Evolutionary conservation across 2,329 filamentous ascomycete species (phyloP).

Genomic region (Elsinoe batatas): DNA sequence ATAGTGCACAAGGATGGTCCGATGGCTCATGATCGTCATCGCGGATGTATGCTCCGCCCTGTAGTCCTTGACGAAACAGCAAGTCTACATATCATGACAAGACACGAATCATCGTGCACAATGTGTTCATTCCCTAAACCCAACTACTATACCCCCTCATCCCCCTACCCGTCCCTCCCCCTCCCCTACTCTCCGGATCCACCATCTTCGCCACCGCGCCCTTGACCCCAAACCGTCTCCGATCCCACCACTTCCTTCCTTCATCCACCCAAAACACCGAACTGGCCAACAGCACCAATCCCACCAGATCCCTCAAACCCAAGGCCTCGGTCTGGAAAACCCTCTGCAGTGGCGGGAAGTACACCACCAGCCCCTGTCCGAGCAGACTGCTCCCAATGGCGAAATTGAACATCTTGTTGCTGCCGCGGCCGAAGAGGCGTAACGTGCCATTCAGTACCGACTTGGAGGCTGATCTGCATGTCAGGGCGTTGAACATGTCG

Average conservation of each 20-base stretch:
- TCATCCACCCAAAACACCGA: slow-evolving; percentile 95
- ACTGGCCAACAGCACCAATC: slow-evolving; percentile 67
- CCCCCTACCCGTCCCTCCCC: slow-evolving; percentile 26
- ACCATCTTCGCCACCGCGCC: slow-evolving; percentile 1
- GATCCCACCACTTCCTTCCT: slow-evolving; percentile 62
- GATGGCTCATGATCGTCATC: background rate
- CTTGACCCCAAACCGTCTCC: slow-evolving; percentile 32
- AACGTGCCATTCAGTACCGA: slow-evolving; percentile 75
- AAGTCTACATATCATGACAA: background rate
- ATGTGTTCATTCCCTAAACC: slow-evolving; percentile 37
- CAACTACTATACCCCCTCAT: slow-evolving; percentile 56
- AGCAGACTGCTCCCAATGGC: slow-evolving; percentile 75
- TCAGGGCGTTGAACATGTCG: slow-evolving; percentile 98
- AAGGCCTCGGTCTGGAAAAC: slow-evolving; percentile 94
- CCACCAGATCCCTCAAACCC: slow-evolving; percentile 60
- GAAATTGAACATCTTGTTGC: slow-evolving; percentile 94
- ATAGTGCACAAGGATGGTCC: too few relatives aligned
- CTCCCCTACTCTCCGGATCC: background rate
- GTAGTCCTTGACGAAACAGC: too few relatives aligned
- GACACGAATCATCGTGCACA: background rate
- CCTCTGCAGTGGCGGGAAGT: slow-evolving; percentile 84
- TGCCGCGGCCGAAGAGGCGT: slow-evolving; percentile 55
- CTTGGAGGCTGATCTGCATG: slow-evolving; percentile 85
- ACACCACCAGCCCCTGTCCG: slow-evolving; percentile 85
- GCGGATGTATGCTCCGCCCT: background rate